A percentile compares a stretch with the other conserved stretches of the same genome.
These are phyloP conservation scores for Pistacia vera DNA, from an alignment of 345 rosid species.

Conservation along the genomic window DNA sequence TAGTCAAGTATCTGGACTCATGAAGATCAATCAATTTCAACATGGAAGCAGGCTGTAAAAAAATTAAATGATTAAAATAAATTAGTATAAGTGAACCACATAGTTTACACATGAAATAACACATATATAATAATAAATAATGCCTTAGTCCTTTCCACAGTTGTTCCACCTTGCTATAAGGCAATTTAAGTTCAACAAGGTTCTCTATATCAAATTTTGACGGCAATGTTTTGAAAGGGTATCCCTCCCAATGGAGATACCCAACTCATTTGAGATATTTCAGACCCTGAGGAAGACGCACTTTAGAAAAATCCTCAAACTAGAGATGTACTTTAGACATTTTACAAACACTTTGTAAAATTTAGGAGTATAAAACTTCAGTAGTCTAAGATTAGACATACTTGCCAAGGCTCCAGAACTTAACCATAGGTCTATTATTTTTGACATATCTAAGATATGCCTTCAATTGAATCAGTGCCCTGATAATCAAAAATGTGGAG, in stretches of 20 bases:
- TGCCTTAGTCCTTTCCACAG: not conserved
- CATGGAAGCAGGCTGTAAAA: not conserved
- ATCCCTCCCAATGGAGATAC: not conserved
- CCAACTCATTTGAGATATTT: not conserved
- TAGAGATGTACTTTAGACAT: not conserved
- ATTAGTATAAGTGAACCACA: not conserved
- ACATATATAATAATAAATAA: no score
- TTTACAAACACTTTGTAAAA: not conserved
- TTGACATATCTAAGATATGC: slow-evolving; percentile 16
- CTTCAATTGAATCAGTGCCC: slow-evolving; percentile 5
- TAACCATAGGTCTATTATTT: slow-evolving; percentile 3
- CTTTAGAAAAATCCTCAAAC: not conserved
- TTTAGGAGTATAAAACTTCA: slow-evolving; percentile 2
- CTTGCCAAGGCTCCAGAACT: slow-evolving; percentile 5
- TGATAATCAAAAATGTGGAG: not conserved
- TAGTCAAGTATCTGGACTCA: slow-evolving; percentile 15
- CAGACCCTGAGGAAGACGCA: not conserved
- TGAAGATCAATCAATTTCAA: slow-evolving; percentile 27
- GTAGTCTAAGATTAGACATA: slow-evolving; percentile 13
- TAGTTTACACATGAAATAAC: no score
- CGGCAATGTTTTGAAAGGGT: not conserved
- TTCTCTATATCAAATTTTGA: not conserved
- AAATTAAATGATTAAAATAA: not conserved
- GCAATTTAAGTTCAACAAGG: not conserved
- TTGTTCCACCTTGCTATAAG: not conserved